A percentile compares a stretch with the other conserved stretches of the same genome.
These are phyloP conservation scores for Diaporthe sp. DNA, from an alignment of 2,329 filamentous ascomycete genomes.

Conservation along the genomic window DNA sequence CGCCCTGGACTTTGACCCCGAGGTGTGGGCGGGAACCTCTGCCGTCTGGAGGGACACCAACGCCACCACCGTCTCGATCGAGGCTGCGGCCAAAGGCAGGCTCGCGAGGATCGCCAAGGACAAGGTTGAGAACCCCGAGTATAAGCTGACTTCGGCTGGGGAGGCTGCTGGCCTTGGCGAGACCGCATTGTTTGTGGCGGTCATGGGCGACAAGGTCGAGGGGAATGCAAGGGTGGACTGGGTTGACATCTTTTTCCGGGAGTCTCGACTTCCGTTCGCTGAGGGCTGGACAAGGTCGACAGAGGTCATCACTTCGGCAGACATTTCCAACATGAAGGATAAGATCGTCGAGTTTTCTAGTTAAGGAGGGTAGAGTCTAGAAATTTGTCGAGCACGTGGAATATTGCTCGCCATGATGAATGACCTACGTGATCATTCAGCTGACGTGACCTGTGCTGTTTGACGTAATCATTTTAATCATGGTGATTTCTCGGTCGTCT, in stretches of 20 bases:
- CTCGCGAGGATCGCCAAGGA: conserved; percentile 13
- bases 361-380: not conserved
- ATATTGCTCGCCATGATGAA: not conserved
- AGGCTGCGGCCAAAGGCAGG: conserved; percentile 22
- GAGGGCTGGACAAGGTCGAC: conserved; percentile 30
- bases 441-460: not conserved
- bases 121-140: conserved; percentile 25
- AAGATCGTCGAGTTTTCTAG: conserved; percentile 11
- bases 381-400: not conserved
- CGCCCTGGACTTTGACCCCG: conserved; percentile 10
- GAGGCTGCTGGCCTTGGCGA: conserved; percentile 26
- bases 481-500: too few relatives aligned
- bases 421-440: too few relatives aligned
- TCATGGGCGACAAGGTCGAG: conserved; percentile 25
- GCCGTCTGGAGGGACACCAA: conserved; percentile 27
- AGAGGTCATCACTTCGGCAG: conserved; percentile 15
- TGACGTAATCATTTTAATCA: too few relatives aligned
- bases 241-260: conserved; percentile 33
- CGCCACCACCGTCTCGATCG: conserved; percentile 10
- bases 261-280: conserved; percentile 5
- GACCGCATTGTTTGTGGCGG: conserved; percentile 23
- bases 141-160: conserved; percentile 12
- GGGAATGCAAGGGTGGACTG: conserved; percentile 13
- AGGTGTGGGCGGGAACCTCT: conserved; percentile 13
- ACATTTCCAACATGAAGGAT: conserved; percentile 11